Percentiles rank a stretch among this genome's conserved stretches.
Evolutionary conservation across 371 early-diverging fungal species (phyloP).

Genomic region (Paramicrosporidium saccamoebae): DNA sequence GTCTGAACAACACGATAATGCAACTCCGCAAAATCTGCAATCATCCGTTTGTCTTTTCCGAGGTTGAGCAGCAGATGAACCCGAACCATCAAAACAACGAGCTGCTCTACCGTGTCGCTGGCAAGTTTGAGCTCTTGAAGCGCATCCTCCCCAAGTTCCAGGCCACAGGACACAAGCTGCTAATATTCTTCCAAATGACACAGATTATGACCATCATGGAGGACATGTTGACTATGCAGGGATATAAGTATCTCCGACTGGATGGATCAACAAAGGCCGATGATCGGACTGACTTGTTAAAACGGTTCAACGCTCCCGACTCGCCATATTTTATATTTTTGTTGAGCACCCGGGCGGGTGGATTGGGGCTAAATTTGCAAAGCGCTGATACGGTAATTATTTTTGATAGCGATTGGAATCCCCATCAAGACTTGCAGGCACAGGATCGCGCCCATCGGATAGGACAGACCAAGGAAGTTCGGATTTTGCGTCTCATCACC

Average conservation of each 20-base stretch:
- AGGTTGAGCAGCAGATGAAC: constrained; percentile 31
- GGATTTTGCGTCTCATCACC: constrained; percentile 84
- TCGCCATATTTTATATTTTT: constrained; percentile 72
- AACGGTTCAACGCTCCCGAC: constrained; percentile 42
- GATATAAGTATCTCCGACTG: constrained; percentile 47
- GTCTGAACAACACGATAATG: constrained; percentile 91
- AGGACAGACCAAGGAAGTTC: constrained; percentile 99
- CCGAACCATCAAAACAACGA: constrained; percentile 8
- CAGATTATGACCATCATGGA: constrained; percentile 91
- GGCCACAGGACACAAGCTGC: constrained; percentile 42
- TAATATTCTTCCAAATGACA: constrained; percentile 99
- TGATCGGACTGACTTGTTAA: constrained; percentile 47
- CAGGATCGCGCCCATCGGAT: constrained; percentile 99
- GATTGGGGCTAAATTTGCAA: constrained; percentile 93
- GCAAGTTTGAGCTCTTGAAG: constrained; percentile 93
- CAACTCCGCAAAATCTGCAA: constrained; percentile 96
- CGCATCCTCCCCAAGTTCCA: constrained; percentile 71
- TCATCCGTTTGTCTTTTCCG: constrained; percentile 93
- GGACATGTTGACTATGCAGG: constrained; percentile 58
- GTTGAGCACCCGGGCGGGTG: constrained; percentile 95
- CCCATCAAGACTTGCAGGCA: constrained; percentile 95
- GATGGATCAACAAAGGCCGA: constrained; percentile 88
- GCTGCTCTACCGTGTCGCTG: constrained; percentile 17
- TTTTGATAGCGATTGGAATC: constrained; percentile 99
- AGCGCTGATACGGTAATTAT: constrained; percentile 98